These are phyloP conservation scores for Ormosia semicastrata DNA, from an alignment of 306 rosid genomes.

Conservation along the genomic window DNA sequence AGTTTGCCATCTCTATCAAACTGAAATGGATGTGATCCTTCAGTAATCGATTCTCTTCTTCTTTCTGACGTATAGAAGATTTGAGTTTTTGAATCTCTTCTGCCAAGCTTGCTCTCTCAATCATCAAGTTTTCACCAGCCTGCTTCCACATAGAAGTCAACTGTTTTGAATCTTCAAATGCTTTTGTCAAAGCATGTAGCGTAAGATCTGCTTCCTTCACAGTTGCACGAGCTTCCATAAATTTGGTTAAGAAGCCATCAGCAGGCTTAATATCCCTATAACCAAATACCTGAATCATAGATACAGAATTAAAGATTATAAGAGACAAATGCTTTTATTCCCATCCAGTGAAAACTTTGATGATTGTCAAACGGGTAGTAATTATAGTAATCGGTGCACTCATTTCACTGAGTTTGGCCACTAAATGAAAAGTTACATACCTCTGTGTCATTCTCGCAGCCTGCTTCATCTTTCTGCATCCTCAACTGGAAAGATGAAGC, in stretches of 20 bases:
- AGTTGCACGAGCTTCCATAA: conserved; percentile 71
- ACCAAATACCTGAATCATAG: conserved; percentile 46
- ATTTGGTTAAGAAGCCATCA: conserved; percentile 52
- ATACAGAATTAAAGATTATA: conserved; percentile 22
- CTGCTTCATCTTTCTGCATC: conserved; percentile 43
- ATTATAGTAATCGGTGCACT: background rate
- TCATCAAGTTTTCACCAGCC: conserved; percentile 56
- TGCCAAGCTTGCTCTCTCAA: conserved; percentile 57
- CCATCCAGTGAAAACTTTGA: background rate
- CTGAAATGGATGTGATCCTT: conserved; percentile 50
- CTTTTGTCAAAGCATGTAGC: conserved; percentile 75
- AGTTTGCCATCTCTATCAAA: conserved; percentile 58
- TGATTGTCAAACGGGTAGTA: background rate
- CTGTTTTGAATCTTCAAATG: conserved; percentile 73
- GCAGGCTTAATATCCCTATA: conserved; percentile 34
- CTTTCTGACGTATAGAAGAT: conserved; percentile 48
- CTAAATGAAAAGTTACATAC: conserved; percentile 39
- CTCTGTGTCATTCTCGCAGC: conserved; percentile 34
- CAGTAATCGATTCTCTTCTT: conserved; percentile 55
- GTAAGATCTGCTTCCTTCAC: conserved; percentile 81
- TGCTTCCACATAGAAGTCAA: conserved; percentile 66
- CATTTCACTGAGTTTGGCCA: background rate
- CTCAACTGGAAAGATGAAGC: conserved; percentile 33
- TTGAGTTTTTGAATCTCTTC: conserved; percentile 66
- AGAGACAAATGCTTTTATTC: conserved; percentile 26